These are phyloP conservation scores for Rhododendron vialii DNA, from an alignment of 148 eudicot species.

Conservation along the genomic window DNA sequence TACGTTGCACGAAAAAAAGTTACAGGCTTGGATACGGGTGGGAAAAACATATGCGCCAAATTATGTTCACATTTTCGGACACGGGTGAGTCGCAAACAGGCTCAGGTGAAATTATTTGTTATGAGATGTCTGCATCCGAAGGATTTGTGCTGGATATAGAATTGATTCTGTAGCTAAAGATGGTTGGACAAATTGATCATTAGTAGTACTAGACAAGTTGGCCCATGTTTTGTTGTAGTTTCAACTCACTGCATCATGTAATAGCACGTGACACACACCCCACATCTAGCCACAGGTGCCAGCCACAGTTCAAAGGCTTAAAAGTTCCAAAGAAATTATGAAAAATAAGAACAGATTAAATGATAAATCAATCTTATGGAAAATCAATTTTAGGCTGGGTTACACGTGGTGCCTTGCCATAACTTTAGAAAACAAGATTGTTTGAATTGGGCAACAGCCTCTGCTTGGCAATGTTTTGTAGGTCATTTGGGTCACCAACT, in stretches of 20 bases:
- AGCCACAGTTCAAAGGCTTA: not conserved
- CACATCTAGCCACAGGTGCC: not conserved
- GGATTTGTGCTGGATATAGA: no score
- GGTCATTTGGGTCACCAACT: constrained; percentile 11
- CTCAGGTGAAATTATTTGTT: not conserved
- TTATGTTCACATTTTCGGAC: not conserved
- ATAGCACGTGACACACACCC: not conserved
- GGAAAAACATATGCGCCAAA: not conserved
- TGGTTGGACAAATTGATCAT: not conserved
- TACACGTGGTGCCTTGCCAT: not conserved
- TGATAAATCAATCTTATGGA: not conserved
- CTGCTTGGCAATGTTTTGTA: not conserved
- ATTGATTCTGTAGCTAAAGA: not conserved
- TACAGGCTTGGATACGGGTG: no score
- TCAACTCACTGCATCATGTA: not conserved
- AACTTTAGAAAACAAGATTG: not conserved
- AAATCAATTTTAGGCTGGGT: not conserved
- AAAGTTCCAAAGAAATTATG: not conserved
- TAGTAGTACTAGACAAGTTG: not conserved
- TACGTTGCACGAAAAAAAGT: not conserved
- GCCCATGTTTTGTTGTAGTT: not conserved
- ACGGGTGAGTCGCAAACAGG: not conserved
- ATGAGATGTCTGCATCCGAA: not conserved
- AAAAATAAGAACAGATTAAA: not conserved
- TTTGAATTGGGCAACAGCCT: not conserved